phyloP scores from a whole-genome alignment of 176 grass and related monocot genomes.

The Lolium multiflorum region DNA sequence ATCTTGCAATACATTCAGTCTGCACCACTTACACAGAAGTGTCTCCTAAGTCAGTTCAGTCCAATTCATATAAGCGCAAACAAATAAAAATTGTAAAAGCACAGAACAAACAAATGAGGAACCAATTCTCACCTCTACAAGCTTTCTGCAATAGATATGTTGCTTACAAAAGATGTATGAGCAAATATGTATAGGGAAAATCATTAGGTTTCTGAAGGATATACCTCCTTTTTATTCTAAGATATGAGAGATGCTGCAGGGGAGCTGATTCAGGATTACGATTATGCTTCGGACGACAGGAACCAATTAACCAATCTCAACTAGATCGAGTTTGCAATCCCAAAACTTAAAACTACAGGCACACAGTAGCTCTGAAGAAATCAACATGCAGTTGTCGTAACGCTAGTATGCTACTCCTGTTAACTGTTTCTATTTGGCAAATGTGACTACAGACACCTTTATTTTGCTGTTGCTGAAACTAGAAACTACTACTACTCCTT shows the following conservation, averaged over 20 bases:
- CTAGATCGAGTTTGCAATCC: background rate
- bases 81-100: background rate
- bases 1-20: conserved; percentile 2
- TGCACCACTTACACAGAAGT: background rate
- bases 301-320: background rate
- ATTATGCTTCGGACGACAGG: background rate
- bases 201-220: background rate
- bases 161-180: conserved; percentile 3
- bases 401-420: too few relatives aligned
- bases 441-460: too few relatives aligned
- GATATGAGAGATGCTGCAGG: background rate
- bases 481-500: background rate
- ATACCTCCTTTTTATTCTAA: too few relatives aligned
- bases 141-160: background rate
- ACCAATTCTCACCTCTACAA: background rate
- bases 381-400: background rate
- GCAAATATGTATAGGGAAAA: background rate
- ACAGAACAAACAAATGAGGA: background rate
- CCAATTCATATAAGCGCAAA: background rate
- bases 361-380: background rate
- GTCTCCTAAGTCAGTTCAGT: background rate
- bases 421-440: too few relatives aligned
- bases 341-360: background rate
- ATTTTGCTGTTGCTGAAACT: background rate
- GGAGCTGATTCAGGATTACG: background rate